A percentile compares a stretch with the other conserved stretches of the same genome.
Evolutionary conservation across 2,329 filamentous ascomycete genomes (phyloP).

Genomic region (Fusarium drepaniforme): DNA sequence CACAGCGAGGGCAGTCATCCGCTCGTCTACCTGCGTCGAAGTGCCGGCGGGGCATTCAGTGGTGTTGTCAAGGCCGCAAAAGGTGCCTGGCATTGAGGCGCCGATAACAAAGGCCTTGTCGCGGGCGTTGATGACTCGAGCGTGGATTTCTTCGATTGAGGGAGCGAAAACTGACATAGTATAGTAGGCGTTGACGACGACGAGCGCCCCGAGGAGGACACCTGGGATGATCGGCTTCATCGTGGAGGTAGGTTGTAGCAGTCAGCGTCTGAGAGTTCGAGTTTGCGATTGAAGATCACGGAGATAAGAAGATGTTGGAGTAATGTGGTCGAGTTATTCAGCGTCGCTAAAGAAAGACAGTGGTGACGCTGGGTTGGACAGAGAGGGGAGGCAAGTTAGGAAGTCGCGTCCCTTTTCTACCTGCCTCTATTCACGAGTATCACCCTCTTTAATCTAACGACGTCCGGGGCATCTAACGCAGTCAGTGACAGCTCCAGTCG

Average conservation of each 20-base stretch:
- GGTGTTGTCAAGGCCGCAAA: constrained; percentile 36
- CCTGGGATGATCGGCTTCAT: constrained; percentile 26
- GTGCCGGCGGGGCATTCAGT: constrained; percentile 43
- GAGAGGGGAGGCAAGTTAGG: background rate
- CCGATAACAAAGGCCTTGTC: constrained; percentile 46
- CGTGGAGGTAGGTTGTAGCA: background rate
- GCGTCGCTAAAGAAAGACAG: background rate
- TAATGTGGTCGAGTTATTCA: too few species aligned
- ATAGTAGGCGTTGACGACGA: constrained; percentile 35
- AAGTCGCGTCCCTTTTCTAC: constrained; percentile 26
- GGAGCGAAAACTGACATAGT: constrained; percentile 44
- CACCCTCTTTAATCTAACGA: too few species aligned
- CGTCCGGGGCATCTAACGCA: too few species aligned
- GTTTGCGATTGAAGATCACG: background rate
- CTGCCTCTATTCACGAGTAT: background rate
- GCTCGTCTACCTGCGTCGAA: constrained; percentile 42
- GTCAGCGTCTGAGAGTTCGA: background rate
- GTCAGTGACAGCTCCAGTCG: too few species aligned
- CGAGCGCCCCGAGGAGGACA: background rate
- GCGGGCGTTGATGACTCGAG: constrained; percentile 44
- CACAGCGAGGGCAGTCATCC: constrained; percentile 47
- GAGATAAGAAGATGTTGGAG: background rate
- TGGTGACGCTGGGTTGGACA: background rate
- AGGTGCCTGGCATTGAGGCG: constrained; percentile 40
- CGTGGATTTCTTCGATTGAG: constrained; percentile 33